Conservation (phyloP, 2,329 filamentous ascomycete genomes). For the Didymella keratinophila region DNA sequence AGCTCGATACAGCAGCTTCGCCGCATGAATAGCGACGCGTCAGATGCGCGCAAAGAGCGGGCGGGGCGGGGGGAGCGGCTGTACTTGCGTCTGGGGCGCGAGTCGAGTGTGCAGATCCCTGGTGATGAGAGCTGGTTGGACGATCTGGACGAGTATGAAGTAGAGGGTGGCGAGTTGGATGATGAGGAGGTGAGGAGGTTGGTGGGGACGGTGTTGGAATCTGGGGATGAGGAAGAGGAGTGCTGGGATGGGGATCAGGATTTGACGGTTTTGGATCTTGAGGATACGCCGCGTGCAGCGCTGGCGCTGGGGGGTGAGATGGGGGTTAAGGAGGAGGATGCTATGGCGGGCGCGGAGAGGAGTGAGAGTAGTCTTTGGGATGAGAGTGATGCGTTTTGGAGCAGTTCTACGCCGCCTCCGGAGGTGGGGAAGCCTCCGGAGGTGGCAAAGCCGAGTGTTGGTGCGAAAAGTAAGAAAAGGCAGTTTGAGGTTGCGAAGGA, state of each 20-base stretch:
- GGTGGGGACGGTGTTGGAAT: constrained; percentile 32
- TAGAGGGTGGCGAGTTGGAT: constrained; percentile 26
- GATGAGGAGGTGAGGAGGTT: constrained; percentile 31
- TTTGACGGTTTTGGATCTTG: constrained; percentile 5
- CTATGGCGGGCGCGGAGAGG: background rate
- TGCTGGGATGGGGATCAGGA: constrained; percentile 20
- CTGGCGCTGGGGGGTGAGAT: background rate
- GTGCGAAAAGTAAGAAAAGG: background rate
- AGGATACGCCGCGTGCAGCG: constrained; percentile 12
- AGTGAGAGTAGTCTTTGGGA: constrained; percentile 14
- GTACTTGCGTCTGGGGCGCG: constrained; percentile 53
- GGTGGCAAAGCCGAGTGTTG: background rate
- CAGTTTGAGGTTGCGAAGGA: constrained; percentile 9
- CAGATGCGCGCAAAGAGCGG: constrained; percentile 25
- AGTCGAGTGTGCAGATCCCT: constrained; percentile 42
- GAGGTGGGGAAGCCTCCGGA: background rate
- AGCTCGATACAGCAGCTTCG: constrained; percentile 52
- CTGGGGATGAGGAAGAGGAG: constrained; percentile 37
- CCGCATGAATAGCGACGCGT: constrained; percentile 55
- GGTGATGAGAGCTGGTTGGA: constrained; percentile 44
- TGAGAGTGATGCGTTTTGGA: constrained; percentile 21
- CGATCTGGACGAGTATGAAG: constrained; percentile 27
- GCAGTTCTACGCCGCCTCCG: constrained; percentile 3
- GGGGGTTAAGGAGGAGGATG: background rate
- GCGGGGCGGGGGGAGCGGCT: constrained; percentile 43